Evolutionary conservation across 2,329 filamentous ascomycete species (phyloP), one percentile per base, ranked within the genome.

Genomic region (Sporothrix pallida): DNA sequence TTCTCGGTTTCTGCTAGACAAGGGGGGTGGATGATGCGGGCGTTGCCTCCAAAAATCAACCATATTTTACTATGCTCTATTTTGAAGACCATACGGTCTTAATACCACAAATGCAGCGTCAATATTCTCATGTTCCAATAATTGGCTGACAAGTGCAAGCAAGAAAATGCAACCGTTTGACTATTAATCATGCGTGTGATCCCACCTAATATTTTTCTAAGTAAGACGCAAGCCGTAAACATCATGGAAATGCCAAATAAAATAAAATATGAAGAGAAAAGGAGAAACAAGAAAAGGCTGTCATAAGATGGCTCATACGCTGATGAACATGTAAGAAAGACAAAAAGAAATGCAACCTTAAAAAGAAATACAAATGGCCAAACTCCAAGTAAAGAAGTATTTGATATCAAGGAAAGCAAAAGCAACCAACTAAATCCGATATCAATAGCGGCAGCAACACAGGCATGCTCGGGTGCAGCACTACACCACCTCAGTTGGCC

Each of bases 401-500:
- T 44, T 65, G 20, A n/a, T 46, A 48, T 48, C 37, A 68, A 68
- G 50, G 50, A 13, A 26, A 72, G 54, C 48, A 63, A 31, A 46
- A 23, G 50, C 68, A 42, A 23, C 12, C 46, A 60, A 44, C 23
- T 26, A 60, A 65, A 23, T 58, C n/a, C 48, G 6, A 46, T 17
- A 67, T 20, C 12, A 42, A 15, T n/a, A 5, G 26, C 37, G 26
- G 48, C 68, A 12, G 46, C 48, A n/a, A 46, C 50, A 42, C 26
- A 62, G 50, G 13, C 52, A 31, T 4, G 58, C 31, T 31, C 72
- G 70, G 74, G 68, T 37, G 58, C 71, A 74, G 58, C 76, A 67
- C 79, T 81, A 81, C 72, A 77, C 76, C 70, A 79, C 79, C 77
- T 81, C 80, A n/a, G 76, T 46, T 44, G 78, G 78, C n/a, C 77